Evolutionary conservation across 495 filamentous ascomycete species (phyloP).

Genomic region (Penicillium parvum): DNA sequence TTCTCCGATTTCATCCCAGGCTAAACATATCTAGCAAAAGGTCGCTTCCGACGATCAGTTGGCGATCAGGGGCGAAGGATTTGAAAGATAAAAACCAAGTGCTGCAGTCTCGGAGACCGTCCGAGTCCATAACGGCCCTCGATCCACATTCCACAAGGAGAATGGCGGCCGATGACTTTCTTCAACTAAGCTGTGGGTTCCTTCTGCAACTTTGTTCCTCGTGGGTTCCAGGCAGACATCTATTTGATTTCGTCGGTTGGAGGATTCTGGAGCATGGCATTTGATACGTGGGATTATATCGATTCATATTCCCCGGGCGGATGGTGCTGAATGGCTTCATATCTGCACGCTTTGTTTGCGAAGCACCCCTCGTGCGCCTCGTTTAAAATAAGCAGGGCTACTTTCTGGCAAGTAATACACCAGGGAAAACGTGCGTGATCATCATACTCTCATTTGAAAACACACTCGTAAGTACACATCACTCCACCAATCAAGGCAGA

Average conservation of each 20-base stretch:
- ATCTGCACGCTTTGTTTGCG: too few relatives aligned
- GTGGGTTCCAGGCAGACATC: slow-evolving; percentile 8
- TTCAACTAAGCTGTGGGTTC: slow-evolving; percentile 4
- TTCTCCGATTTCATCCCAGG: too few relatives aligned
- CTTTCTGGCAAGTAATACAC: too few relatives aligned
- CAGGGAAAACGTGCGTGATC: background rate
- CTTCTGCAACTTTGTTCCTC: slow-evolving; percentile 4
- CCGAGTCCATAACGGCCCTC: slow-evolving; percentile 10
- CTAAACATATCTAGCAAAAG: too few relatives aligned
- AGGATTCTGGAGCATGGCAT: background rate
- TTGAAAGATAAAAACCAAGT: background rate
- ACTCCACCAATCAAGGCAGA: slow-evolving; percentile 31
- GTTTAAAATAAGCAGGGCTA: too few relatives aligned
- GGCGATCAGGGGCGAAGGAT: too few relatives aligned
- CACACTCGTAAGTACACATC: background rate
- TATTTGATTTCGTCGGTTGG: slow-evolving; percentile 7
- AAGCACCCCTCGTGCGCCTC: too few relatives aligned
- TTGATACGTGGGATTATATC: background rate
- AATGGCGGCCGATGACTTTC: slow-evolving; percentile 3
- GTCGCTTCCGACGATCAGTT: too few relatives aligned
- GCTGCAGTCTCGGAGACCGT: slow-evolving; percentile 7
- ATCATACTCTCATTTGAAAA: background rate
- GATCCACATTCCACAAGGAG: slow-evolving; percentile 15
- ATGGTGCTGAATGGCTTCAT: too few relatives aligned
- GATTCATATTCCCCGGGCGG: too few relatives aligned